A percentile compares a stretch with the other conserved stretches of the same genome.
Evolutionary conservation across 2,329 filamentous ascomycete genomes (phyloP).

Genomic region (Alternaria gaisen): DNA sequence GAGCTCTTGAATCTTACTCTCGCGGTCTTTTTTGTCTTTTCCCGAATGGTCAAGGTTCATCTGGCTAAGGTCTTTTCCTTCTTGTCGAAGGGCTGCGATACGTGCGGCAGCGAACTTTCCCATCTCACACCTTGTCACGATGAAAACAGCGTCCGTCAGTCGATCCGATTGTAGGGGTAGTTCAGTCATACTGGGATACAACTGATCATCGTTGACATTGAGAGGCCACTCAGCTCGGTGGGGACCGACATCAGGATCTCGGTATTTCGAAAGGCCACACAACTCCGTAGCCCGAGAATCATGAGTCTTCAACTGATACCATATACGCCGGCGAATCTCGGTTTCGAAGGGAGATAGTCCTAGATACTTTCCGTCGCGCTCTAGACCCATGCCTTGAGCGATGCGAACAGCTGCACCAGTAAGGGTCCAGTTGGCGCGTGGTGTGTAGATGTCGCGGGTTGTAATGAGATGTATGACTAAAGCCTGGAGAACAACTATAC

Average conservation of each 20-base stretch:
- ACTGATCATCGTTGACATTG: conserved; percentile 61
- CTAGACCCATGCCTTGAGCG: neutral
- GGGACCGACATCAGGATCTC: conserved; percentile 50
- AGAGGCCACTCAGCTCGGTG: conserved; percentile 59
- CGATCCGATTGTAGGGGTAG: conserved; percentile 45
- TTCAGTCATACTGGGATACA: conserved; percentile 51
- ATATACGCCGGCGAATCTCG: conserved; percentile 64
- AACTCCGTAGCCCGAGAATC: conserved; percentile 64
- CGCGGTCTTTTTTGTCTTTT: conserved; percentile 13
- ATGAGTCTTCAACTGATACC: conserved; percentile 66
- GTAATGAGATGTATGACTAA: conserved; percentile 65
- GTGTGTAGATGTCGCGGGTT: conserved; percentile 61
- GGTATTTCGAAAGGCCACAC: conserved; percentile 49
- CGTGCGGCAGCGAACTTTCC: conserved; percentile 38
- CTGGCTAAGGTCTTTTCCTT: conserved; percentile 5
- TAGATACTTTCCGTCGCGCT: conserved; percentile 33
- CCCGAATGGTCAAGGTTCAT: conserved; percentile 10
- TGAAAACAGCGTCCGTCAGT: conserved; percentile 56
- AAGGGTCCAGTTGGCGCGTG: conserved; percentile 45
- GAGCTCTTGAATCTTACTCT: conserved; percentile 44
- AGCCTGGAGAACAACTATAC: conserved; percentile 32
- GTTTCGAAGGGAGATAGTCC: conserved; percentile 52
- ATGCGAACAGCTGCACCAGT: conserved; percentile 50
- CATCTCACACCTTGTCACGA: conserved; percentile 49
- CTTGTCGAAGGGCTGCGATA: conserved; percentile 35